Evolutionary conservation across 257 asterid genomes (phyloP), one percentile per base, ranked within the genome.

Genomic region (Solanum medicagineum): DNA sequence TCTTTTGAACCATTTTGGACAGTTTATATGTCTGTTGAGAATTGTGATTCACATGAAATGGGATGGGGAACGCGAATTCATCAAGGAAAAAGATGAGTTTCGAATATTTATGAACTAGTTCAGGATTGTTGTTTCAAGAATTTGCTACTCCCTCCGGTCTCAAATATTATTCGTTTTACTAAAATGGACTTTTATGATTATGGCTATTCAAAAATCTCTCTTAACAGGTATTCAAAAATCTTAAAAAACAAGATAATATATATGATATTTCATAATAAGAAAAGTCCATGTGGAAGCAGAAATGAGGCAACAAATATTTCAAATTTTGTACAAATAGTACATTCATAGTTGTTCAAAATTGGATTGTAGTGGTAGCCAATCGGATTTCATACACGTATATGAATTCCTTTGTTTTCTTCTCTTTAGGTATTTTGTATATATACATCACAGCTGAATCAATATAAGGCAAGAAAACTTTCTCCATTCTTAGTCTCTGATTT

Each of bases 201-300:
- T 19, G 24, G 63, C 24, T 59, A 59, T 65, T 65, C 29, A 42
- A 65, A 65, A 13, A 65, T 63, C 71, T 24, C 24, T 63, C 5
- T 12, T 63, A 65, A 11, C 20, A 13, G 71, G 49, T 68, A 24
- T 32, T 24, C 49, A 36, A 36, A 68, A 32, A 36, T 32, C 49
- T 32, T 1, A 32, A 63, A 20, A 16, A 4, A 32, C 3, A 16
- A 29, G 22, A 68, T 32, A 66, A 29, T 68, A 68, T 68, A 62
- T 8, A 57, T 9, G 9, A 20, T 81, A 71, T 55, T 24, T 73
- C 62, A 86, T 91, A 75, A 80, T 95, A 91, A 79, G 91, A 89
- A 77, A 79, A 56, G 44, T 68, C 40, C 10, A 66, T 71, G 16
- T 51, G 55, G 55, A 51, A 51, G 55, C 55, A 51, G 55, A 51